These are phyloP conservation scores for Pseudonectria buxi DNA, from an alignment of 2,329 filamentous ascomycete genomes.

Conservation along the genomic window DNA sequence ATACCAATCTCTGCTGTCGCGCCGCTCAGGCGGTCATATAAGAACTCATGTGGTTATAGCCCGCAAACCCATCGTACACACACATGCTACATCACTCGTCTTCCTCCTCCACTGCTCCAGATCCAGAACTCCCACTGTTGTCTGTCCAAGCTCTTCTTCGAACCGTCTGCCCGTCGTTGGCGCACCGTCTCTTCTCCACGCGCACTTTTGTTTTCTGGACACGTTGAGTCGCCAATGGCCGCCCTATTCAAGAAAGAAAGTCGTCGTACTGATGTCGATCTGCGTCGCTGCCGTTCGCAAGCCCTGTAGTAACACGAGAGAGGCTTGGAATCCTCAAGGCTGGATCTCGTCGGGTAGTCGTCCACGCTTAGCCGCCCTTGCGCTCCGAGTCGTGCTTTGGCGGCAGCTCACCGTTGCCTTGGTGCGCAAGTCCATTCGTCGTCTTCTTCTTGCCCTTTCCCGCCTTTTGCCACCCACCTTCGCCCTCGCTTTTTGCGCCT, in stretches of 20 bases:
- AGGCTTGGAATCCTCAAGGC: not conserved
- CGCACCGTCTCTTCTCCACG: no score
- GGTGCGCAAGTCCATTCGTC: constrained; percentile 29
- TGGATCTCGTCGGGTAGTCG: not conserved
- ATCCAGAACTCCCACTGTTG: constrained; percentile 13
- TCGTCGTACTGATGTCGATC: not conserved
- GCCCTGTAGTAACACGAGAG: not conserved
- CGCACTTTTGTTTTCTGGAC: constrained; percentile 2
- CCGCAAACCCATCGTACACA: constrained; percentile 19
- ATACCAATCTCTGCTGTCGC: constrained; percentile 18
- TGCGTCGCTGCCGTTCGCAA: not conserved
- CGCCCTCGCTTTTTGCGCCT: constrained; percentile 48
- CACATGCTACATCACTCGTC: constrained; percentile 14
- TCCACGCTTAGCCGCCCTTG: constrained; percentile 50
- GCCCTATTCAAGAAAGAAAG: constrained; percentile 20
- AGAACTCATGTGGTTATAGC: constrained; percentile 10
- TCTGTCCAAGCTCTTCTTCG: constrained; percentile 16
- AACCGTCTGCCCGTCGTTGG: no score
- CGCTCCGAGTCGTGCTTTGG: constrained; percentile 55
- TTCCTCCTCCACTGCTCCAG: constrained; percentile 9
- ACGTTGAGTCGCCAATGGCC: constrained; percentile 5
- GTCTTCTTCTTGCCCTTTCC: constrained; percentile 43
- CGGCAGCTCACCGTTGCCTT: constrained; percentile 41
- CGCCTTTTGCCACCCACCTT: constrained; percentile 53
- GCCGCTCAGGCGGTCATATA: constrained; percentile 13